These are phyloP conservation scores for Alternaria ethzedia DNA, from an alignment of 2,329 filamentous ascomycete genomes.

Conservation along the genomic window DNA sequence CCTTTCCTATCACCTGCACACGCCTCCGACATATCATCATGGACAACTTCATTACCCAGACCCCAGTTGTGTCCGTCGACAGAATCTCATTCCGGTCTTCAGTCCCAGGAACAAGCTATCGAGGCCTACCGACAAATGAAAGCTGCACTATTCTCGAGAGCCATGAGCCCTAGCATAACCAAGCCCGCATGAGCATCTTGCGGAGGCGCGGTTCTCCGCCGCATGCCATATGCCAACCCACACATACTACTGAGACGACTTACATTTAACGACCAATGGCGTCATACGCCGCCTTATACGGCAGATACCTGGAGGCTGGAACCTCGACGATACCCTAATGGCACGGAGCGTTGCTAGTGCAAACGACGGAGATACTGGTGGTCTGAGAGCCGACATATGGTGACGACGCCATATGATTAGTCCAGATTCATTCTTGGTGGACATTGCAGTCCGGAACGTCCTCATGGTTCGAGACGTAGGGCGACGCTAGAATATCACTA, in stretches of 20 bases:
- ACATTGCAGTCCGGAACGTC: background rate
- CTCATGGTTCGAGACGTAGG: background rate
- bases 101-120: conserved; percentile 36
- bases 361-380: background rate
- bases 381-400: background rate
- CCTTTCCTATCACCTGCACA: conserved; percentile 36
- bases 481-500: background rate
- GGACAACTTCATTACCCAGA: conserved; percentile 38
- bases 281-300: background rate
- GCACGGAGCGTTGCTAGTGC: background rate
- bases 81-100: conserved; percentile 20
- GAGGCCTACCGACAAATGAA: conserved; percentile 46
- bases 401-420: conserved; percentile 1
- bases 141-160: conserved; percentile 47
- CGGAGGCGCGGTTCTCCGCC: background rate
- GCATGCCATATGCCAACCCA: conserved; percentile 1
- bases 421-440: background rate
- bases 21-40: conserved; percentile 40
- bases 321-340: background rate
- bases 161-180: conserved; percentile 6
- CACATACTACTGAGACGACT: conserved; percentile 1
- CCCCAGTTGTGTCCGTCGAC: conserved; percentile 14
- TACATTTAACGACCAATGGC: background rate
- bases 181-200: conserved; percentile 1
- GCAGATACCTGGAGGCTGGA: background rate